A percentile compares a stretch with the other conserved stretches of the same genome.
phyloP scores from a whole-genome alignment of 108 stramenopile species.

The Conticribra guillardii region DNA sequence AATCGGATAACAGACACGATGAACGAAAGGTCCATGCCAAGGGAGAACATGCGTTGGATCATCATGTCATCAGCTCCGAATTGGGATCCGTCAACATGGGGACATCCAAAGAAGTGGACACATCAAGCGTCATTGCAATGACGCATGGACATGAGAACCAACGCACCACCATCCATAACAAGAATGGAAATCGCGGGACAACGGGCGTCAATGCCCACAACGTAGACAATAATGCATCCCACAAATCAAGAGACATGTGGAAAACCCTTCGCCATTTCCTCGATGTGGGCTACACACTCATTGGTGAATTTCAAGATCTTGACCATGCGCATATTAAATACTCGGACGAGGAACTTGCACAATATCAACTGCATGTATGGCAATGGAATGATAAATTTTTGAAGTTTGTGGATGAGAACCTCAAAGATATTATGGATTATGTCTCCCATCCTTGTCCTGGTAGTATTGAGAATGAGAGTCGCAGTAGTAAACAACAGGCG shows the following conservation, averaged over 20 bases:
- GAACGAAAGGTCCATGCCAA: too few species aligned
- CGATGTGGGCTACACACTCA: constrained; percentile 42
- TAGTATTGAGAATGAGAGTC: neutral
- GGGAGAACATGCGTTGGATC: too few species aligned
- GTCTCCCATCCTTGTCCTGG: constrained; percentile 35
- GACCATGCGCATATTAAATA: constrained; percentile 43
- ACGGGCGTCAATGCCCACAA: neutral
- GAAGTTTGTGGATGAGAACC: constrained; percentile 33
- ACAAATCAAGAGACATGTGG: constrained; percentile 29
- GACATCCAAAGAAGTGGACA: neutral
- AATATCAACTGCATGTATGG: constrained; percentile 39
- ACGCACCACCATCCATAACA: too few species aligned
- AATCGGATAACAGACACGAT: constrained; percentile 1
- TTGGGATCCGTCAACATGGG: too few species aligned
- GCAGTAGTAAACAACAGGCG: neutral
- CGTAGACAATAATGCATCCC: neutral
- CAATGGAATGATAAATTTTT: constrained; percentile 47
- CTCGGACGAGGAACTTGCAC: constrained; percentile 8
- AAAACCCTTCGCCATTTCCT: constrained; percentile 29
- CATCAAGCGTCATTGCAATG: neutral
- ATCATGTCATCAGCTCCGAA: too few species aligned
- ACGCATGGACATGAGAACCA: neutral
- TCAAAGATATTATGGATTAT: constrained; percentile 30
- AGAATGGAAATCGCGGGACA: too few species aligned
- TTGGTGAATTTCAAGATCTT: constrained; percentile 56